A percentile compares a stretch with the other conserved stretches of the same genome.
Conservation (phyloP, 345 rosid species). For the Populus pruinosa region DNA sequence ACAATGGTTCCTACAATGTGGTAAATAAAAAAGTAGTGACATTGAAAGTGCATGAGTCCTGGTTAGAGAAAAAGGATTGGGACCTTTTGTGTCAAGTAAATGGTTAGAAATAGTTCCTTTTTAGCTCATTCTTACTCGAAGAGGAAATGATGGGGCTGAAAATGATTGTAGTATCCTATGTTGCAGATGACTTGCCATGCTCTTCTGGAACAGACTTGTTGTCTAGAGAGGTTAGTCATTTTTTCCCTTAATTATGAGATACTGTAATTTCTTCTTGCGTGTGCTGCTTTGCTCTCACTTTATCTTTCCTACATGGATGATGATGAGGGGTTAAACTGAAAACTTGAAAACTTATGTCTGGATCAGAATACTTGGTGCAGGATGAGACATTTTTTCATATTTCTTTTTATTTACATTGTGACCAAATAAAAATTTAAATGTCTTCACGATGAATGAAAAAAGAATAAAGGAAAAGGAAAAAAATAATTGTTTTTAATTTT, state of each 20-base stretch:
- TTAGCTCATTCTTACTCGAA: not conserved
- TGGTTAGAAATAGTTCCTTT: not conserved
- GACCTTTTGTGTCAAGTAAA: not conserved
- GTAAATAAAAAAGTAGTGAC: not conserved
- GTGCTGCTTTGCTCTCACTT: not conserved
- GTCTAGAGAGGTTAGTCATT: conserved; percentile 33
- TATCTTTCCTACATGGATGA: not conserved
- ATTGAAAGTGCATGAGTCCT: not conserved
- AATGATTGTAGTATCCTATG: not conserved
- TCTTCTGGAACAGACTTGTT: conserved; percentile 33
- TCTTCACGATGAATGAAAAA: not conserved
- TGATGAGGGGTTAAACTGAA: not conserved
- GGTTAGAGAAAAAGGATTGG: not conserved
- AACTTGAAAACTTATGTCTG: not conserved
- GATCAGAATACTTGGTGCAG: not conserved
- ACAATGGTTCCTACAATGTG: not conserved
- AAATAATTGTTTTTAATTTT: not conserved
- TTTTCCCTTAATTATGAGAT: not conserved
- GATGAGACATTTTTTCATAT: not conserved
- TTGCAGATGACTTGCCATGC: conserved; percentile 47
- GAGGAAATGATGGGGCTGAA: not conserved
- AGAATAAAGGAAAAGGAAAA: not conserved
- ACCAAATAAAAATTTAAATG: not conserved
- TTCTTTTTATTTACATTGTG: not conserved
- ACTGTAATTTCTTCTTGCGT: not conserved